Evolutionary conservation across 2,329 filamentous ascomycete species (phyloP).

Genomic region (Dothistroma septosporum): DNA sequence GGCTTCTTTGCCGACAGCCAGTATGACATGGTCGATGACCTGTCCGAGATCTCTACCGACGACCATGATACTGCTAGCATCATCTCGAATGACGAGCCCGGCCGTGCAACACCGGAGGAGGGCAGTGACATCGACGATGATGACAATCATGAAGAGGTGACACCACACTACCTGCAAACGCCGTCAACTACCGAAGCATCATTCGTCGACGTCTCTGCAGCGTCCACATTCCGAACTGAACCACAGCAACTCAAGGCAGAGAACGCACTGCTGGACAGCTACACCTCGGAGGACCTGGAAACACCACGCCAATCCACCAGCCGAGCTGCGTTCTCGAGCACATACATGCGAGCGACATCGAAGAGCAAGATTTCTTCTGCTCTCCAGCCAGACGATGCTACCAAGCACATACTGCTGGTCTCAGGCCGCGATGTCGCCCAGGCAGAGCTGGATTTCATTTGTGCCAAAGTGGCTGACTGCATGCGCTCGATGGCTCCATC

Average conservation of each 20-base stretch:
- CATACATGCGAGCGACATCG: not conserved
- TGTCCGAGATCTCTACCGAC: constrained; percentile 32
- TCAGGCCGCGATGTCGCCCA: constrained; percentile 5
- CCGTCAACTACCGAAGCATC: constrained; percentile 7
- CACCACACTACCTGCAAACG: not conserved
- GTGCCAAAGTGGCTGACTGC: constrained; percentile 13
- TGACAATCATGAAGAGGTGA: constrained; percentile 9
- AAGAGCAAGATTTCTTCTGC: not conserved
- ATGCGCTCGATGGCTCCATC: constrained; percentile 6
- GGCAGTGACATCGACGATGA: constrained; percentile 20
- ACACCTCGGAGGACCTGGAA: constrained; percentile 31
- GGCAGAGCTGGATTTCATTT: constrained; percentile 15
- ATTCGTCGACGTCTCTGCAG: constrained; percentile 9
- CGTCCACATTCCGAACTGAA: not conserved
- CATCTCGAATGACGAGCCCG: constrained; percentile 23
- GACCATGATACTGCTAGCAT: constrained; percentile 34
- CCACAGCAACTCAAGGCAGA: constrained; percentile 19
- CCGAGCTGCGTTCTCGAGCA: constrained; percentile 5
- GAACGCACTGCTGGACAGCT: constrained; percentile 28
- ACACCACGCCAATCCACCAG: constrained; percentile 32
- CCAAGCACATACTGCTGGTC: constrained; percentile 20
- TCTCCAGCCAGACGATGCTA: not conserved
- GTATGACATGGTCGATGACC: constrained; percentile 34
- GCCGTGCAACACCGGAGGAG: constrained; percentile 19
- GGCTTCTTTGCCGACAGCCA: constrained; percentile 24